Evolutionary conservation across 495 filamentous ascomycete species (phyloP).

Genomic region (Penicillium angulare): DNA sequence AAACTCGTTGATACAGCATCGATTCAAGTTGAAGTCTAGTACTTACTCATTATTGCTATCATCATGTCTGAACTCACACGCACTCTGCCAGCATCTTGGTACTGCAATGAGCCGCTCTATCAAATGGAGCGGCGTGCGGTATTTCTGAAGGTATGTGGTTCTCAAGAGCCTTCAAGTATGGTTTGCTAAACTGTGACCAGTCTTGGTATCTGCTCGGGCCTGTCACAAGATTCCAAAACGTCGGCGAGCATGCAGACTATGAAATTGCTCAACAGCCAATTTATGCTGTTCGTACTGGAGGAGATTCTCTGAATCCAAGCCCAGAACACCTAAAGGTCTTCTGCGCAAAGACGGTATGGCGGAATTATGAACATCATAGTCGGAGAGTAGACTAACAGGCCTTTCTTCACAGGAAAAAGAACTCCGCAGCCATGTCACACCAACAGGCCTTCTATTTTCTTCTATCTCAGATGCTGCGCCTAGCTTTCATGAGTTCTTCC

Average conservation of each 20-base stretch:
- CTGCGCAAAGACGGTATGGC: constrained; percentile 33
- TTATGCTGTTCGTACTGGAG: constrained; percentile 39
- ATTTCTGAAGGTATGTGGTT: constrained; percentile 45
- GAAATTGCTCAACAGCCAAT: constrained; percentile 55
- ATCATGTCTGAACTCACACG: constrained; percentile 39
- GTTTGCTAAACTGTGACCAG: too few relatives aligned
- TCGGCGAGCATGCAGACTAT: constrained; percentile 48
- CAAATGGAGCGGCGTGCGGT: constrained; percentile 56
- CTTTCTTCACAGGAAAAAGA: constrained; percentile 22
- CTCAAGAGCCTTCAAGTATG: neutral
- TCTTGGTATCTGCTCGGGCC: constrained; percentile 65
- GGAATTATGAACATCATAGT: neutral
- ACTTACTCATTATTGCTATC: neutral
- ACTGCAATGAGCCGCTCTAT: constrained; percentile 40
- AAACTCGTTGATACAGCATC: neutral
- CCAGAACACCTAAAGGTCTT: constrained; percentile 41
- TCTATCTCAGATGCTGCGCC: constrained; percentile 51
- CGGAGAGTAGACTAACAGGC: neutral
- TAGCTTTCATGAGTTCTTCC: constrained; percentile 56
- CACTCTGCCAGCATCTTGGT: constrained; percentile 46
- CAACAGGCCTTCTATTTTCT: constrained; percentile 54
- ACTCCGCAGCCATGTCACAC: constrained; percentile 47
- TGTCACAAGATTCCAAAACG: constrained; percentile 49
- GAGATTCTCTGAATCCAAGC: constrained; percentile 28
- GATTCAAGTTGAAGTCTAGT: too few relatives aligned